Evolutionary conservation across 2,329 filamentous ascomycete species (phyloP), one percentile per base, ranked within the genome.

Genomic region (Proliferodiscus dingleyae): DNA sequence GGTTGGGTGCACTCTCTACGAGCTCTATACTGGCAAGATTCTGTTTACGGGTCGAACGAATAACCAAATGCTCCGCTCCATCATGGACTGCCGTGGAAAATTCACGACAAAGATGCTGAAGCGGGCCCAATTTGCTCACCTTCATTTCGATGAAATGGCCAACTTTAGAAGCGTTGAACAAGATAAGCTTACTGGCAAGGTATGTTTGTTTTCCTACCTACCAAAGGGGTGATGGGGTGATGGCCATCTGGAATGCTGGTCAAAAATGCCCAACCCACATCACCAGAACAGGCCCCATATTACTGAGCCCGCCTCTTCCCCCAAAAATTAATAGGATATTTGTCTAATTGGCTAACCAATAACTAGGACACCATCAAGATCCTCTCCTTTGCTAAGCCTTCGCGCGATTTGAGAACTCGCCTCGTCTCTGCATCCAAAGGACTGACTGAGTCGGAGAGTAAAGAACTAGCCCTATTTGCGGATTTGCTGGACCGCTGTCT

Each of bases 11-110:
- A 98, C 93, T 0, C 74, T 97, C 23, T 98, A 95, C 66, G 93
- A 98, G 68, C 74, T 98, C 32, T 97, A 95, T 71, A 97, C 93
- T 0, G 93, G 93, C 61, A 95, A 96, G 66, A 97, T 98, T 47
- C 74, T 98, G 24, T 98, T 98, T 65, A 89, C 89, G 1, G 93
- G 93, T 48, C 81, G 87, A 54, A 93, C 88, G 69, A 98, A 98
- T 72, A 98, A 98, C 63, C 89, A 95, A 70, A 98, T 98, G 93
- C 79, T 98, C 49, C 87, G 88, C 53, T 84, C 86, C 16, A 95
- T 98, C 58, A 95, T 96, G 83, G 91, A 98, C 64, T 89, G 91
- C 58, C 83, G 94, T 38, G 93, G 93, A 60, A 94, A 90, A 67
- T 83, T 96, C 52, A 90, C 88, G 23, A 81, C 86, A 37, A 96